Conservation (phyloP, 75 land plant genomes). For the Sequoiadendron giganteum region DNA sequence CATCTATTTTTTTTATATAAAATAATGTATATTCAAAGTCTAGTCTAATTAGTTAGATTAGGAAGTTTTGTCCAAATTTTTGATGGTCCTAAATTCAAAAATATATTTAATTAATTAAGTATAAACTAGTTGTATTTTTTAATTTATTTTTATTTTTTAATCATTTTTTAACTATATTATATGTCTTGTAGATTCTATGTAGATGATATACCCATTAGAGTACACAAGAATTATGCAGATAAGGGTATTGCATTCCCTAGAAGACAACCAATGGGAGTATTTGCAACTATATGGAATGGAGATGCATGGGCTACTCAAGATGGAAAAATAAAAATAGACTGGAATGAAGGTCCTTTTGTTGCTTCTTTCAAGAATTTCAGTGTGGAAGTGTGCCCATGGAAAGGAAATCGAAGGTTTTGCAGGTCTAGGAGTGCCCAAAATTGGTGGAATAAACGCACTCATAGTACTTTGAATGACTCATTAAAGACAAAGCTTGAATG, state of each 20-base stretch:
- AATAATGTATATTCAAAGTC: no score
- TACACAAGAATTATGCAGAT: slow-evolving; percentile 67
- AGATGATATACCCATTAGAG: slow-evolving; percentile 68
- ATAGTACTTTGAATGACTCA: slow-evolving; percentile 22
- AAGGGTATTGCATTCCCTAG: slow-evolving; percentile 64
- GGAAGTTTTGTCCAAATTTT: no score
- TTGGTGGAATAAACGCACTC: slow-evolving; percentile 63
- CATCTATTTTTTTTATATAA: no score
- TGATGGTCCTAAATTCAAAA: no score
- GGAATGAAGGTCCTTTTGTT: slow-evolving; percentile 63
- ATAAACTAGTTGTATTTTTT: neutral
- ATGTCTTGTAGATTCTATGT: slow-evolving; percentile 55
- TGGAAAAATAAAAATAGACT: slow-evolving; percentile 57
- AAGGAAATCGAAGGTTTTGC: slow-evolving; percentile 30
- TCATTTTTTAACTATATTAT: neutral
- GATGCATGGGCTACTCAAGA: slow-evolving; percentile 78
- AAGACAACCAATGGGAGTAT: slow-evolving; percentile 60
- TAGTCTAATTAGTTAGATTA: no score
- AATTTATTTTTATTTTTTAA: neutral
- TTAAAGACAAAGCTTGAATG: slow-evolving; percentile 49
- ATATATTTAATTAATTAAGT: neutral
- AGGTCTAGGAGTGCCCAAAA: slow-evolving; percentile 30
- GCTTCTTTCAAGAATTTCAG: slow-evolving; percentile 48
- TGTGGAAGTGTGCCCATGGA: slow-evolving; percentile 59
- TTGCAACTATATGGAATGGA: slow-evolving; percentile 68